phyloP scores from a whole-genome alignment of 768 basidiomycete genomes.

The Tylopilus plumbeoviolaceoides region DNA sequence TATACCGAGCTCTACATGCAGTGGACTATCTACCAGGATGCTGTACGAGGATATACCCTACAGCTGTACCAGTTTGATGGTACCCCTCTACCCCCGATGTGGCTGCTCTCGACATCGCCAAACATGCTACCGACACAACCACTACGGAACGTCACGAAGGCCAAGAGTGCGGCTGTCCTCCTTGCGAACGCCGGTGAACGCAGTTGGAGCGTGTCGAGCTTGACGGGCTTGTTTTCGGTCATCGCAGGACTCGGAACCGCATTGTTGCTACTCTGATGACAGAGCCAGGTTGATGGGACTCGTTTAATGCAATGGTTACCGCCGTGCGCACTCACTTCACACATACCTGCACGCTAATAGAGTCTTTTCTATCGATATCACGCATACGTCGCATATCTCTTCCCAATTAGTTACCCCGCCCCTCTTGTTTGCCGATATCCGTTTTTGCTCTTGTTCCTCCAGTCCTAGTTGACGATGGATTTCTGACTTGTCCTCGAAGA shows the following conservation, averaged over 20 bases:
- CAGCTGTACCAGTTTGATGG: slow-evolving; percentile 81
- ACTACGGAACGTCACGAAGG: slow-evolving; percentile 51
- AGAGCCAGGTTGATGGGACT: neutral
- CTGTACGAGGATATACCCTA: slow-evolving; percentile 57
- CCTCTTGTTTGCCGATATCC: neutral
- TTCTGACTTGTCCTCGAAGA: slow-evolving; percentile 12
- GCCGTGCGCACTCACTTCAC: slow-evolving; percentile 5
- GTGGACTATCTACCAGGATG: slow-evolving; percentile 77
- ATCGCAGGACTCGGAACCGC: slow-evolving; percentile 20
- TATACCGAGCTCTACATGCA: slow-evolving; percentile 56
- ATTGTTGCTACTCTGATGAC: slow-evolving; percentile 24
- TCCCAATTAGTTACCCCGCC: neutral
- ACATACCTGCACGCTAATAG: slow-evolving; percentile 25
- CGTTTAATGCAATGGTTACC: neutral
- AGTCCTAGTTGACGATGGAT: slow-evolving; percentile 20
- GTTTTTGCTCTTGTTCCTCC: neutral
- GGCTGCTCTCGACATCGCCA: slow-evolving; percentile 63
- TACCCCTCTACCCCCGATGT: slow-evolving; percentile 65
- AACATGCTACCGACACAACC: slow-evolving; percentile 79
- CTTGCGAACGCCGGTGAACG: slow-evolving; percentile 25
- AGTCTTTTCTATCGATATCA: slow-evolving; percentile 1
- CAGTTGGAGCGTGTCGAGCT: slow-evolving; percentile 12
- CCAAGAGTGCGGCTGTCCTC: slow-evolving; percentile 11
- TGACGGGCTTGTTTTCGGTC: slow-evolving; percentile 11
- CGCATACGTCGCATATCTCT: slow-evolving; percentile 5